Evolutionary conservation across 148 eudicot species (phyloP).

Genomic region (Tetragonia tetragonoides): DNA sequence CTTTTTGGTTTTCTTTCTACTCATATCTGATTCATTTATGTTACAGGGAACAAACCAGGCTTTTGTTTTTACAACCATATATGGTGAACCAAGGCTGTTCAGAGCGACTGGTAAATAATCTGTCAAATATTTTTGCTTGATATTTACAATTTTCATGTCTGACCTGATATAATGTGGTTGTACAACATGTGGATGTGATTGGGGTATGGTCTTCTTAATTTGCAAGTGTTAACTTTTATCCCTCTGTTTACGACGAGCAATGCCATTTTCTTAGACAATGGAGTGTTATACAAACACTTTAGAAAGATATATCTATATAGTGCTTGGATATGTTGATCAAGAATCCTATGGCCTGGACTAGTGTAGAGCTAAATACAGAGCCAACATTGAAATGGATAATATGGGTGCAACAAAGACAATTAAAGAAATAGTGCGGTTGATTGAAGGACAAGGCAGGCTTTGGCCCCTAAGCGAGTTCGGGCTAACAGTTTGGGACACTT

Average conservation of each 20-base stretch:
- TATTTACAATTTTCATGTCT: not conserved
- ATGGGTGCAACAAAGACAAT: too few relatives aligned
- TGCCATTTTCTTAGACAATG: not conserved
- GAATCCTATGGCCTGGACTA: not conserved
- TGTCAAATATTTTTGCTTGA: not conserved
- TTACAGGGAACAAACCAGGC: conserved; percentile 86
- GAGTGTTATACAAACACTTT: not conserved
- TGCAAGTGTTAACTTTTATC: not conserved
- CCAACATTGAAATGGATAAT: too few relatives aligned
- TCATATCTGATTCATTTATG: conserved; percentile 12
- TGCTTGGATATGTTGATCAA: not conserved
- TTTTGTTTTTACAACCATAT: conserved; percentile 82
- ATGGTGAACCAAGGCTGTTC: conserved; percentile 88
- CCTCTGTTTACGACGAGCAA: not conserved
- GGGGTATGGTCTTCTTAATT: not conserved
- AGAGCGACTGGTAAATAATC: conserved; percentile 77
- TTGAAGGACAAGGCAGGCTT: too few relatives aligned
- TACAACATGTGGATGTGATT: not conserved
- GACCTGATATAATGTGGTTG: not conserved
- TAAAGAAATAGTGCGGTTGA: too few relatives aligned
- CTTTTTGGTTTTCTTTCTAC: not conserved
- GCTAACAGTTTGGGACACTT: too few relatives aligned
- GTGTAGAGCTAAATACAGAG: too few relatives aligned
- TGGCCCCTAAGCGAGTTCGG: too few relatives aligned
- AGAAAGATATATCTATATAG: not conserved